A percentile compares a stretch with the other conserved stretches of the same genome.
Evolutionary conservation across 306 rosid species (phyloP).

Genomic region (Abrus precatorius): DNA sequence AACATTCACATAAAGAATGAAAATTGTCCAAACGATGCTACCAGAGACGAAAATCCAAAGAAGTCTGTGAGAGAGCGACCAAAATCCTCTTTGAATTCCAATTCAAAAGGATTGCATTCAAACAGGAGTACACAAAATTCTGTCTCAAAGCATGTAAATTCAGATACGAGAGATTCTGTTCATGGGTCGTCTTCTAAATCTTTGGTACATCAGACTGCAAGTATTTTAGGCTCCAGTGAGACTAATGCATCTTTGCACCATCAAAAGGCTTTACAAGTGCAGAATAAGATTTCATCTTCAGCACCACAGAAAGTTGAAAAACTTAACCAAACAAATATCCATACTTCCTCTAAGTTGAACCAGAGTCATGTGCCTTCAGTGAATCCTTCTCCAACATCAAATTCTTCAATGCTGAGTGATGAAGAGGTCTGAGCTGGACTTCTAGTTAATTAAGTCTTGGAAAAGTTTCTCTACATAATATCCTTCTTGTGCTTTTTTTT

Average conservation of each 20-base stretch:
- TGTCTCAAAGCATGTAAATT: constrained; percentile 61
- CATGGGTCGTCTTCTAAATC: constrained; percentile 64
- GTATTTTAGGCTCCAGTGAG: constrained; percentile 60
- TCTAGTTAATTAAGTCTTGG: constrained; percentile 22
- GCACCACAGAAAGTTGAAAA: constrained; percentile 76
- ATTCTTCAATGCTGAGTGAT: constrained; percentile 81
- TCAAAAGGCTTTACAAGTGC: constrained; percentile 66
- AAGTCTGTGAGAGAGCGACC: constrained; percentile 72
- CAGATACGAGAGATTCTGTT: constrained; percentile 68
- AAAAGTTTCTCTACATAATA: constrained; percentile 5
- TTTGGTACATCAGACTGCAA: constrained; percentile 53
- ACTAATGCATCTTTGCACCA: constrained; percentile 58
- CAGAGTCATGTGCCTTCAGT: constrained; percentile 67
- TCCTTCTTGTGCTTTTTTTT: constrained; percentile 24
- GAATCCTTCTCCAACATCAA: constrained; percentile 69
- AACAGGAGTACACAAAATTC: constrained; percentile 72
- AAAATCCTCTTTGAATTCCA: constrained; percentile 61
- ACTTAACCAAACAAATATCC: constrained; percentile 66
- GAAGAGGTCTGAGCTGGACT: constrained; percentile 78
- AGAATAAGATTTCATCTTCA: constrained; percentile 70
- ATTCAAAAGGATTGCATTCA: constrained; percentile 60
- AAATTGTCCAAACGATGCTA: constrained; percentile 56
- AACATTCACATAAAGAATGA: constrained; percentile 65
- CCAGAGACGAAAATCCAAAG: constrained; percentile 69
- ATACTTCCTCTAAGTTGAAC: constrained; percentile 70